Base-by-base conservation (phyloP, 768 basidiomycete species). In the Paxillus involutus region DNA sequence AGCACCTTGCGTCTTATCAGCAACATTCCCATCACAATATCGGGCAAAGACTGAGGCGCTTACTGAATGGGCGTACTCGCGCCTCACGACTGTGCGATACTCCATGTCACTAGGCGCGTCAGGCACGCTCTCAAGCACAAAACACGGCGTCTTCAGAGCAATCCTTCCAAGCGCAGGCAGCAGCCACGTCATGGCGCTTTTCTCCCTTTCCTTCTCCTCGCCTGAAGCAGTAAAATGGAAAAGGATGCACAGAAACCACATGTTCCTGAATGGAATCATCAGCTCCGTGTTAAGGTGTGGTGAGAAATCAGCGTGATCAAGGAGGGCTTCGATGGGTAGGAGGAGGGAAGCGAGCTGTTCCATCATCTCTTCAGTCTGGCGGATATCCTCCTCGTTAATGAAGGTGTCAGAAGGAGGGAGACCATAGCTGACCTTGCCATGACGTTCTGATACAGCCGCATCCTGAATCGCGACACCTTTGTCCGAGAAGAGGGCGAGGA, bases 381-480 rank as follows among this genome's bases (percentile, higher is more conserved):
- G 6, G 35, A 37, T 50, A 14, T 24, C 21, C 42, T 41, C 45
- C 8, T 53, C 39, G 44, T 61, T 30, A 59, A 54, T 24, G 26
- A 51, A 13, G 44, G 17, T 29, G 46, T 40, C 44, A 49, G 47
- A 13, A 49, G 17, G 53, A 51, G 13, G 39, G 30, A 60, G 48
- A 55, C 30, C 29, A 51, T 45, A 47, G 52, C 68, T 17, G 59
- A 88, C 89, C 77, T 91, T 89, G 32, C 84, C 72, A 57, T 81
- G 81, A 52, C 81, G 81, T 57, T 85, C 84, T 2, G 81, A 75
- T 3, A 84, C 80, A 47, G 87, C 87, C 16, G 84, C 69, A 64
- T 92, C 91, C 68, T 97, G 94, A 30, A 96, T 91, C 6, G 86
- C 88, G 12, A 94, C 83, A 19, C 93, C 93, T 71, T 95, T 95